Percentiles rank a stretch among this genome's conserved stretches.
These are phyloP conservation scores for Capsicum rhomboideum DNA, from an alignment of 257 asterid species.

Conservation along the genomic window DNA sequence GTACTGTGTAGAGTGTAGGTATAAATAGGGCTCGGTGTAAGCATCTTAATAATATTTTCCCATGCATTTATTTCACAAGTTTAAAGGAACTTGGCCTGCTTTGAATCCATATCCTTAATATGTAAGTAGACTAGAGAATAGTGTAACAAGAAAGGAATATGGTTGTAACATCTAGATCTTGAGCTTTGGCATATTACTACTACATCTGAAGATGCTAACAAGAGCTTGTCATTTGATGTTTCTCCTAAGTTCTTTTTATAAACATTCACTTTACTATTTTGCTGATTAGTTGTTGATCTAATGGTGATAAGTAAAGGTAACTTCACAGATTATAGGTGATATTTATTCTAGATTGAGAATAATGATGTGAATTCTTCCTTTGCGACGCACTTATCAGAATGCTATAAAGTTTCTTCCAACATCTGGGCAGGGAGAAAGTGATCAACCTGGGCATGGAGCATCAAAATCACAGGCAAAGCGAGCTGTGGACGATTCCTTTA, in stretches of 20 bases:
- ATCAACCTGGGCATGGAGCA: not conserved
- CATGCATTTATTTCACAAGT: not conserved
- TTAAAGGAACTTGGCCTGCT: not conserved
- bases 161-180: not conserved
- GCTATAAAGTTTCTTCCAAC: not conserved
- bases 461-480: not conserved
- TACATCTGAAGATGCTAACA: too few species aligned
- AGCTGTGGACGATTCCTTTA: too few species aligned
- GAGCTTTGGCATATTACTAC: not conserved
- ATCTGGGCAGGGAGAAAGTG: not conserved
- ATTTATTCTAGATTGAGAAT: not conserved
- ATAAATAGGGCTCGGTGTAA: not conserved
- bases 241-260: not conserved
- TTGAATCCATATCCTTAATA: not conserved
- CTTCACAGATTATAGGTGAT: not conserved
- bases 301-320: not conserved
- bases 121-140: not conserved
- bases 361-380: not conserved
- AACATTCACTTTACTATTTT: too few species aligned
- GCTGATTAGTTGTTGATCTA: not conserved
- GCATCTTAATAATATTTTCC: not conserved
- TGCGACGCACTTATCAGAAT: not conserved
- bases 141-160: not conserved
- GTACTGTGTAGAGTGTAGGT: not conserved
- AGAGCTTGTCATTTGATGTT: too few species aligned